Evolutionary conservation across 805 yeast genomes (phyloP), one percentile per base, ranked within the genome.

Genomic region (Cyberlindnera nakhonratchasimensis): DNA sequence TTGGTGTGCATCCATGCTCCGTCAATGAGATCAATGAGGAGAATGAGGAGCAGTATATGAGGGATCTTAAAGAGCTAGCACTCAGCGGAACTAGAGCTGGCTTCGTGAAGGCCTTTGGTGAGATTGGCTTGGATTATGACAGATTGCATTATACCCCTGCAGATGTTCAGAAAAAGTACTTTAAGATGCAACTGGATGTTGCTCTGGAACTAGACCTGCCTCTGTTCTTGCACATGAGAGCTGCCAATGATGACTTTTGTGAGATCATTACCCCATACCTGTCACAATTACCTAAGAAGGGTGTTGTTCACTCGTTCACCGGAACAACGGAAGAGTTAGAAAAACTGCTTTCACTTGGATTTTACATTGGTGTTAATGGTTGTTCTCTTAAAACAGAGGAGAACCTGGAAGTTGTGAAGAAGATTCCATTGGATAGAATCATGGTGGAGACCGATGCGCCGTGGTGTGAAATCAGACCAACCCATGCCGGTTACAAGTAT

Each of bases 381-480:
- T 93, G 98, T 57, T 89, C 98, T 2, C 72, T 93, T 51, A 85
- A 83, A 56, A 79, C 86, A 0, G 77, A 77, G 43, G 89, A 84
- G 48, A 88, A 86, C 56, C 64, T 89, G 12, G 70, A 72, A 21
- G 88, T 82, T 19, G 87, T 82, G 0, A 64, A 67, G 31, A 54
- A 60, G 21, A 34, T 34, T 9, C 29, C 37, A 4, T 18, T 25
- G 23, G 29, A 34, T 18, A 74, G 71, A 54, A 61, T 93, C 32
- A 64, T 91, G 72, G 74, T 93, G 9, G 99, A 93, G 59, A 91
- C 97, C 0, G 99, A 93, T 64, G 89, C 97, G 3, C 99, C 99
- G 1, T 93, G 99, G 99, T 93, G 99, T 67, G 98, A 90, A 58
- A 78, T 93, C 34, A 72, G 95, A 45, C 85, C 78, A 51, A 74